phyloP scores from a whole-genome alignment of 257 asterid species.

The Capsicum baccatum region DNA sequence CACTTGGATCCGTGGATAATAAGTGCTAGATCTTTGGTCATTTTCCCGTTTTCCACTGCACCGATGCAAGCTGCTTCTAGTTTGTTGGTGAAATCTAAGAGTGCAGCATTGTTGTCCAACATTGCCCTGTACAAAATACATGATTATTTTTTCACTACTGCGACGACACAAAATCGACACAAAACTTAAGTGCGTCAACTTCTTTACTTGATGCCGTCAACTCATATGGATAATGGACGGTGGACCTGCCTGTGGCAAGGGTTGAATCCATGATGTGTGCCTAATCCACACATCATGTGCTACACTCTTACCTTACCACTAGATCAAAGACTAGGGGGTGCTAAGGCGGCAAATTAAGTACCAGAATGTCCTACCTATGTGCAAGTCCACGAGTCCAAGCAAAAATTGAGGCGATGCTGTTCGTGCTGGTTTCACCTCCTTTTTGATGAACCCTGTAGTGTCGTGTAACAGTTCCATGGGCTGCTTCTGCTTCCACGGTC shows the following conservation, averaged over 20 bases:
- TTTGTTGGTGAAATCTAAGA: constrained; percentile 87
- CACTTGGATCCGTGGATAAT: constrained; percentile 93
- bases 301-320: neutral
- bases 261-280: accelerated
- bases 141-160: neutral
- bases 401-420: constrained; percentile 98
- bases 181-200: neutral
- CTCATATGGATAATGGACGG: neutral
- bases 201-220: neutral
- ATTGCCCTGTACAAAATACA: constrained; percentile 67
- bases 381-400: constrained; percentile 99
- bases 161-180: neutral
- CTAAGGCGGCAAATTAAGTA: neutral
- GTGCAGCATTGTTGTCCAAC: constrained; percentile 78
- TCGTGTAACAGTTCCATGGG: constrained; percentile 98
- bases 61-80: constrained; percentile 92
- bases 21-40: constrained; percentile 99
- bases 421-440: constrained; percentile 99
- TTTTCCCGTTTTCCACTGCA: constrained; percentile 90
- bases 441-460: constrained; percentile 97
- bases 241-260: neutral
- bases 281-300: neutral
- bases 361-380: constrained; percentile 64
- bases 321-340: neutral
- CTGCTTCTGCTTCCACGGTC: constrained; percentile 99